These are phyloP conservation scores for Glebionis coronaria DNA, from an alignment of 129 eudicot species.

Conservation along the genomic window DNA sequence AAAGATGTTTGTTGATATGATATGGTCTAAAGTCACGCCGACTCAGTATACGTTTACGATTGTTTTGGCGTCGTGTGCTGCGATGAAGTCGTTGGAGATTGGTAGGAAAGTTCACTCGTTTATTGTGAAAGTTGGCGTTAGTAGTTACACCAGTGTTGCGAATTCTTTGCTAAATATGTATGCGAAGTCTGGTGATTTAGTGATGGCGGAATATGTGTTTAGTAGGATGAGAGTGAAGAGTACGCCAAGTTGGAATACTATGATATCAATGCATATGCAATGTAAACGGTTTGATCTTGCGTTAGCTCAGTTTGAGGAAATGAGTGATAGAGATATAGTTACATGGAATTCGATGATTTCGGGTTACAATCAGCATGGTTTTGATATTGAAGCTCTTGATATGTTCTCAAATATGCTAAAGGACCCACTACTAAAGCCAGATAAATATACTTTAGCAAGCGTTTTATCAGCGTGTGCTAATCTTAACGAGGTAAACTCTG, in stretches of 20 bases:
- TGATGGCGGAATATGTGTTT: constrained; percentile 43
- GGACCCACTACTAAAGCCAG: constrained; percentile 45
- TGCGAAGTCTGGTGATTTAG: constrained; percentile 60
- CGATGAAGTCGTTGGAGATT: constrained; percentile 37
- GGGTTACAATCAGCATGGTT: constrained; percentile 67
- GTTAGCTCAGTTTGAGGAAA: constrained; percentile 46
- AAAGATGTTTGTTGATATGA: constrained; percentile 58
- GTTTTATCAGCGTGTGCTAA: constrained; percentile 71
- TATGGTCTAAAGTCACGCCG: constrained; percentile 36
- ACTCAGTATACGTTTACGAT: constrained; percentile 65
- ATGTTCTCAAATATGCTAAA: constrained; percentile 53
- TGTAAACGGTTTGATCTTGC: constrained; percentile 52
- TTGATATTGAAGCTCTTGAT: constrained; percentile 48
- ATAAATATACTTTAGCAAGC: constrained; percentile 66
- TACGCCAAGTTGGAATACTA: constrained; percentile 55
- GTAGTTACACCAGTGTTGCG: constrained; percentile 50
- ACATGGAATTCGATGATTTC: constrained; percentile 86
- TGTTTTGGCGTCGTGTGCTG: constrained; percentile 70
- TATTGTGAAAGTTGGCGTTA: constrained; percentile 54
- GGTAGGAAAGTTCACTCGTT: constrained; percentile 68
- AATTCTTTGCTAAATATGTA: constrained; percentile 83
- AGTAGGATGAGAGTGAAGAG: constrained; percentile 47
- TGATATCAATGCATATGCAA: constrained; percentile 67
- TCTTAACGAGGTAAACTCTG: constrained; percentile 37
- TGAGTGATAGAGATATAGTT: constrained; percentile 59